Base-by-base conservation (phyloP, 768 basidiomycete genomes). In the Suillus subaureus region DNA sequence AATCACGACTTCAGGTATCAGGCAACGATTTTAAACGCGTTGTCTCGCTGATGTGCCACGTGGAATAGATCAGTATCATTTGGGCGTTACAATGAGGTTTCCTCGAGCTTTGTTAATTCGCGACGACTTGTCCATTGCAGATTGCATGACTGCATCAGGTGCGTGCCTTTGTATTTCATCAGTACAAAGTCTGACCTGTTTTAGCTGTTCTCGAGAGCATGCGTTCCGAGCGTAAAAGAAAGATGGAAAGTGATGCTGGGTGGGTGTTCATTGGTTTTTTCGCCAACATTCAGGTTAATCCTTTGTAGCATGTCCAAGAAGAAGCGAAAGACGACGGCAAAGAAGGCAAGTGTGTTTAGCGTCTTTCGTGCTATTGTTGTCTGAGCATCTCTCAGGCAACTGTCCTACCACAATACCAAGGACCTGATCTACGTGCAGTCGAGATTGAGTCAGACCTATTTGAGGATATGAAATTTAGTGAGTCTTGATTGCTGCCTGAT, bases 51-150 rank as follows among this genome's bases (percentile, higher is more conserved):
- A 60, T 18, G 18, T 40, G 16, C 16, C 15, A 39, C 15, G 23
- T 26, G 26, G 58, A 68, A 69, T 66, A 89, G 96, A 94, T 69
- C 89, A 89, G 70, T 98, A 94, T 70, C 91, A 91, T 61, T 75
- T 95, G 68, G 91, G 90, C 5, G 87, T 90, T 67, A 99, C 97
- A 0, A 91, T 99, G 88, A 89, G 97, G 26, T 99, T 99, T 73
- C 97, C 97, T 54, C 86, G 96, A 64, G 94, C 93, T 18, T 71
- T 94, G 55, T 73, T 78, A 3, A 94, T 96, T 66, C 86, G 94
- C 28, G 92, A 93, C 60, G 95, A 97, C 70, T 81, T 93, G 23
- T 84, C 75, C 40, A 79, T 87, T 49, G 85, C 84, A 1, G 93
- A 94, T 70, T 93, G 92, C 74, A 84, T 90, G 85, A 81, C 86